Evolutionary conservation across 1,284 basidiomycete species (phyloP), one percentile per base, ranked within the genome.

Genomic region (Vanrija sp.): DNA sequence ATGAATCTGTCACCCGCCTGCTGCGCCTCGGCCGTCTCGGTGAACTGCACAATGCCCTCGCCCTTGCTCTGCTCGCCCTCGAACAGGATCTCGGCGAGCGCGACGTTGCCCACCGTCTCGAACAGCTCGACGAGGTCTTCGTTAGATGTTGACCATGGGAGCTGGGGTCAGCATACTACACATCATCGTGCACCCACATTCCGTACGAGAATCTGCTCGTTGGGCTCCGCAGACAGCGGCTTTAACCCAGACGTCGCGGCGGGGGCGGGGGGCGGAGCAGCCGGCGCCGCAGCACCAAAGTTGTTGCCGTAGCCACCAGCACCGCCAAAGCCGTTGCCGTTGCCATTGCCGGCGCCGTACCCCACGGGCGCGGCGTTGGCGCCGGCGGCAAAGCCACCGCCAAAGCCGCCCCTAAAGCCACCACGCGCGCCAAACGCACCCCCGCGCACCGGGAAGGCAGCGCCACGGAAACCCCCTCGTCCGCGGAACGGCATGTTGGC

Each of bases 121-220:
- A 98, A 98, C 29, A 98, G 79, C 78, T 98, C 95, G 23, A 98
- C 94, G 28, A 98, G 80, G 72, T 98, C 95, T 71, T 98, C 94
- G 75, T 98, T 96, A n/a, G 93, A 91, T 38, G 95, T 98, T 16
- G 93, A 97, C 92, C 93, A 98, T 0, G 95, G 95, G 18, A 98
- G 79, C 92, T 97, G 65, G 12, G 34, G 43, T 55, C 39, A 15
- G 43, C 21, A 29, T 29, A 25, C n/a, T 55, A 28, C 7, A 49
- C 6, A 38, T 34, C 15, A 19, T 29, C 16, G 15, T 21, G 43
- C 7, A 85, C 92, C 78, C 75, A 94, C 92, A 75, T 98, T 98
- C 77, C 90, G 87, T 66, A 97, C 94, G 83, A 94, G 90, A 70
- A 98, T 97, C 79, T 98, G 95, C 74, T 91, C 89, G 70, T 87